Conservation (phyloP, 345 rosid genomes). For the Rhodamnia argentea region DNA sequence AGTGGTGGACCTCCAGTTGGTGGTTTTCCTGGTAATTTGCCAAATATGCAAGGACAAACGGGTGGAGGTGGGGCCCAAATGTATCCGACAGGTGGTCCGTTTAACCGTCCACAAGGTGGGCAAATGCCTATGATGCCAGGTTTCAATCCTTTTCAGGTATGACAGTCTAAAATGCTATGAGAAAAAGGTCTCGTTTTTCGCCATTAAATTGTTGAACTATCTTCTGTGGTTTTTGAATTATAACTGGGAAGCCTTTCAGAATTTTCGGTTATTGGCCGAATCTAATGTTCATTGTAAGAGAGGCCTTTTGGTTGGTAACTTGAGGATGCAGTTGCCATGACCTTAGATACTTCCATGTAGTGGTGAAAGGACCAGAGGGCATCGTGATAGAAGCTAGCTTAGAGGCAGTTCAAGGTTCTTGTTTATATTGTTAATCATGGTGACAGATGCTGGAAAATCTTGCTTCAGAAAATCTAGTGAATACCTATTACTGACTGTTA, state of each 20-base stretch:
- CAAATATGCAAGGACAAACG: slow-evolving; percentile 70
- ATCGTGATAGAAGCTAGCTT: background rate
- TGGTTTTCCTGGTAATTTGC: slow-evolving; percentile 53
- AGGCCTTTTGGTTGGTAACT: background rate
- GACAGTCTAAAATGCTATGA: background rate
- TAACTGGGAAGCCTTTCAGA: background rate
- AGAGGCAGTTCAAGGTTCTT: background rate
- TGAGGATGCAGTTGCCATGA: background rate
- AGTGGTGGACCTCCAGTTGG: slow-evolving; percentile 48
- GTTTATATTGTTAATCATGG: background rate
- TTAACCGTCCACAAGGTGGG: slow-evolving; percentile 66
- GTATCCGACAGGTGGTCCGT: slow-evolving; percentile 70
- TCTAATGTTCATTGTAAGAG: background rate
- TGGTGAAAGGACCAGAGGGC: background rate
- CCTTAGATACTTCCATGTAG: background rate
- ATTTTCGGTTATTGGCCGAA: background rate
- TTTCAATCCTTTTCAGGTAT: slow-evolving; percentile 80
- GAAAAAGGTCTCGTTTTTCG: background rate
- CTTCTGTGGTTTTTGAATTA: background rate
- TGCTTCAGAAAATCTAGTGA: background rate
- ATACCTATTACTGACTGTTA: background rate
- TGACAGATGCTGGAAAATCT: background rate
- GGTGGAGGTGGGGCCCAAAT: slow-evolving; percentile 42
- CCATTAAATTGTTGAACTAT: background rate
- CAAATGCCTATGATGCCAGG: slow-evolving; percentile 84